Evolutionary conservation across 139 green algal species (phyloP).

Genomic region (Micractinium sp.): DNA sequence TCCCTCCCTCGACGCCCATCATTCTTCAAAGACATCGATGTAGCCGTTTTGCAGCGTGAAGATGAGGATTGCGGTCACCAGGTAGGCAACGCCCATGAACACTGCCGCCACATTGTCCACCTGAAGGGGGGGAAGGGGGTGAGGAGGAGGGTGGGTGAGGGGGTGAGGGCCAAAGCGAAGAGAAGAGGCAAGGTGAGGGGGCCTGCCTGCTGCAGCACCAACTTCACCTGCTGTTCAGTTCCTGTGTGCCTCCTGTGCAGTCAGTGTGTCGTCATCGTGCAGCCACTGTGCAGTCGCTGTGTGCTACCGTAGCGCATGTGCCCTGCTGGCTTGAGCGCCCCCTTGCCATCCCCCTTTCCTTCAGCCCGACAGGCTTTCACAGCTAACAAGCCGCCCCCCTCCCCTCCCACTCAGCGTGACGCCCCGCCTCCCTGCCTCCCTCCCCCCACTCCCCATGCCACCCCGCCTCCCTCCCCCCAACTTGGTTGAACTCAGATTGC

Average conservation of each 20-base stretch:
- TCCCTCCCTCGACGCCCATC: too few species aligned
- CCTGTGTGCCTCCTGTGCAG: too few species aligned
- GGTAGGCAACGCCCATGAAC: not conserved
- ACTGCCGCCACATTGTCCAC: not conserved
- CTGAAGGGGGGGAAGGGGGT: not conserved
- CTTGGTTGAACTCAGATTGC: too few species aligned
- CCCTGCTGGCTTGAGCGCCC: not conserved
- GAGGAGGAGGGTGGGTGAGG: not conserved
- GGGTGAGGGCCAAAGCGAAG: not conserved
- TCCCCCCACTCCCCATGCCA: too few species aligned
- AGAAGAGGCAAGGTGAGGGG: not conserved
- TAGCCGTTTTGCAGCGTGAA: conserved; percentile 15
- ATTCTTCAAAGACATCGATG: conserved; percentile 14
- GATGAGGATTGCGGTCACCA: conserved; percentile 16
- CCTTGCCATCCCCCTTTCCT: not conserved
- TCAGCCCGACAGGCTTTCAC: too few species aligned
- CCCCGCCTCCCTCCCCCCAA: too few species aligned
- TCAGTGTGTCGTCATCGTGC: not conserved
- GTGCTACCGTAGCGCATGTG: not conserved
- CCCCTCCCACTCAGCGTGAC: not conserved
- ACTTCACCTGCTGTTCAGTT: too few species aligned
- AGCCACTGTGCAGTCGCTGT: not conserved
- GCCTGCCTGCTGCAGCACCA: too few species aligned
- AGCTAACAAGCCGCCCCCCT: too few species aligned
- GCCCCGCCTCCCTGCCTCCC: too few species aligned